Base-by-base conservation (phyloP, 306 rosid genomes). In the Malus orientalis region DNA sequence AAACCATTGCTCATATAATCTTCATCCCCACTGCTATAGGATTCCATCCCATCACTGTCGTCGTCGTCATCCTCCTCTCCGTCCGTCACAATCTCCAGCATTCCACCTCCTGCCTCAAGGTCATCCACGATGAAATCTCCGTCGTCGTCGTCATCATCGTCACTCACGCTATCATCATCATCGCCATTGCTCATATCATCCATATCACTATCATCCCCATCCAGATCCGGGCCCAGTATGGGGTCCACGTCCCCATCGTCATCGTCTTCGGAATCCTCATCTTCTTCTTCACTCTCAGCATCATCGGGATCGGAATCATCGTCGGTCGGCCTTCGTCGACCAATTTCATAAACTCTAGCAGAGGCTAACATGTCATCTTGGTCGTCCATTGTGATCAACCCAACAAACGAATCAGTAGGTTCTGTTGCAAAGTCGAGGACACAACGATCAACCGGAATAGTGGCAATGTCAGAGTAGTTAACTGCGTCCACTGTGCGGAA, bases 271-370 rank as follows among this genome's bases (percentile, higher is more conserved):
- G 85, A 97, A 2, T 96, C 99, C 1, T 92, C 98, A 0, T 92
- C 98, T 0, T 95, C 99, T 1, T 96, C 99, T 76, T 91, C 98
- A 9, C 91, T 93, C 81, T 93, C 98, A 3, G 94, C 98, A 61
- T 96, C 99, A 57, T 96, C 99, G 2, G 99, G 99, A 82, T 96
- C 99, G 49, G 99, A 96, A 81, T 96, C 98, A 47, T 96, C 99
- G 47, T 96, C 94, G 3, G 98, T 93, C 11, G 98, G 94, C 70
- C 93, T 87, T 63, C 99, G 82, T 12, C 99, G 96, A 78, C 99
- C 99, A 60, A 96, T 91, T 79, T 96, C 99, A 62, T 93, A 88
- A 20, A 89, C 79, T 80, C 99, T 89, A 42, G 93, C 99, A 1
- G 98, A 89, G 54, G 99, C 91, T 80, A 83, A 88, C 97, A 96